Conservation (phyloP, 805 yeast genomes). For the Saccharomycopsis capsularis region DNA sequence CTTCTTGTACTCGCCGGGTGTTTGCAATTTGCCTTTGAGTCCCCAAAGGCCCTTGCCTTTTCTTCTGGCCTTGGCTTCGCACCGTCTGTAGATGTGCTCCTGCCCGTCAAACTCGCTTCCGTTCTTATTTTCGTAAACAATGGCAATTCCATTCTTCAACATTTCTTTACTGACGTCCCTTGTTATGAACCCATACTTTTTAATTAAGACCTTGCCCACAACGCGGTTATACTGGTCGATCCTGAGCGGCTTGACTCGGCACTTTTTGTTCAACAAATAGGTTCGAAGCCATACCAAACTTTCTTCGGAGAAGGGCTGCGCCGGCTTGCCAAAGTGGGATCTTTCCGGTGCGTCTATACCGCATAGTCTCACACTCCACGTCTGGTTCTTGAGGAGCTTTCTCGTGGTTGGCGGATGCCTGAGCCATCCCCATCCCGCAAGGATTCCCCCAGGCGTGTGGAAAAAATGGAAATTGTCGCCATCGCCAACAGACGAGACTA, state of each 20-base stretch:
- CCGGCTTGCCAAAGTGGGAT: conserved; percentile 88
- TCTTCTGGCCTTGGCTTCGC: conserved; percentile 55
- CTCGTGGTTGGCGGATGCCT: conserved; percentile 37
- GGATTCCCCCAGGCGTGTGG: conserved; percentile 87
- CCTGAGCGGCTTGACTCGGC: conserved; percentile 70
- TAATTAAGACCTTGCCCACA: conserved; percentile 65
- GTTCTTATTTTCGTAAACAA: conserved; percentile 76
- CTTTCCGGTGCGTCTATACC: conserved; percentile 98
- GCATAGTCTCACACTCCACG: conserved; percentile 75
- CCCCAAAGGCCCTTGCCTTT: conserved; percentile 66
- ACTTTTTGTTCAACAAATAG: conserved; percentile 57
- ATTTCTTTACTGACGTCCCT: conserved; percentile 83
- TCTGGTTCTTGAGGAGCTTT: conserved; percentile 41
- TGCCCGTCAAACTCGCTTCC: conserved; percentile 84
- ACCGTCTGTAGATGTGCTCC: conserved; percentile 49
- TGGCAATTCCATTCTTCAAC: conserved; percentile 75
- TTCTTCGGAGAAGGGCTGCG: conserved; percentile 83
- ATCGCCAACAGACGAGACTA: conserved; percentile 87
- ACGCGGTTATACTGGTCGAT: conserved; percentile 86
- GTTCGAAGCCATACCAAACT: conserved; percentile 70
- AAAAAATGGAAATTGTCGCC: conserved; percentile 91
- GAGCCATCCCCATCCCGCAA: conserved; percentile 93
- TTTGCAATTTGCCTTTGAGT: conserved; percentile 40
- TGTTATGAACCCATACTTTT: conserved; percentile 47
- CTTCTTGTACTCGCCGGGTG: conserved; percentile 78